A percentile compares a stretch with the other conserved stretches of the same genome.
phyloP scores from a whole-genome alignment of 2,329 filamentous ascomycete genomes.

The Monosporascus cannonballus region DNA sequence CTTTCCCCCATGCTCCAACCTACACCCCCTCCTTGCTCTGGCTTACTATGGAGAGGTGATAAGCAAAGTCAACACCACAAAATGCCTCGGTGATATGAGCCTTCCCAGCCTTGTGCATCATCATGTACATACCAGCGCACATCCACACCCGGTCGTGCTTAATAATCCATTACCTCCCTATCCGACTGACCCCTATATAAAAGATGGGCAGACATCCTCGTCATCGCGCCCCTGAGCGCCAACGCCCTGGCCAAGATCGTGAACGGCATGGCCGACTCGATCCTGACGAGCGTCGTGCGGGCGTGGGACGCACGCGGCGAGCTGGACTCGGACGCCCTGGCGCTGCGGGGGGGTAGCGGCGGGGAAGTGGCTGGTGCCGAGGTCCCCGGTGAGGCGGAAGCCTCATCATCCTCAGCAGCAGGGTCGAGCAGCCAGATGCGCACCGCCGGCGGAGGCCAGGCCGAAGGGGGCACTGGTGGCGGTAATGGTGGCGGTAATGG shows the following conservation, averaged over 20 bases:
- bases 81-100: too few relatives aligned
- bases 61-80: too few relatives aligned
- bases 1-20: not conserved
- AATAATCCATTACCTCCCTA: not conserved
- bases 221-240: constrained; percentile 76
- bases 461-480: not conserved
- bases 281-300: constrained; percentile 68
- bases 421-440: too few relatives aligned
- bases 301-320: constrained; percentile 79
- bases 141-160: too few relatives aligned
- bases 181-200: not conserved
- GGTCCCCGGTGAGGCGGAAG: not conserved
- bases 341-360: not conserved
- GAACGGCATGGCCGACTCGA: constrained; percentile 69
- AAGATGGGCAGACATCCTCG: constrained; percentile 68
- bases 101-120: too few relatives aligned
- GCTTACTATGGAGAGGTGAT: too few relatives aligned
- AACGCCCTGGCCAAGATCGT: constrained; percentile 83
- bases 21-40: not conserved
- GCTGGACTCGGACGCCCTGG: constrained; percentile 36
- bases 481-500: constrained; percentile 1
- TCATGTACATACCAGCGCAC: too few relatives aligned
- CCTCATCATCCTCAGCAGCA: not conserved
- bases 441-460: not conserved
- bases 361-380: not conserved